These are phyloP conservation scores for Alternaria hordeiaustralica DNA, from an alignment of 2,329 filamentous ascomycete species.

Conservation along the genomic window DNA sequence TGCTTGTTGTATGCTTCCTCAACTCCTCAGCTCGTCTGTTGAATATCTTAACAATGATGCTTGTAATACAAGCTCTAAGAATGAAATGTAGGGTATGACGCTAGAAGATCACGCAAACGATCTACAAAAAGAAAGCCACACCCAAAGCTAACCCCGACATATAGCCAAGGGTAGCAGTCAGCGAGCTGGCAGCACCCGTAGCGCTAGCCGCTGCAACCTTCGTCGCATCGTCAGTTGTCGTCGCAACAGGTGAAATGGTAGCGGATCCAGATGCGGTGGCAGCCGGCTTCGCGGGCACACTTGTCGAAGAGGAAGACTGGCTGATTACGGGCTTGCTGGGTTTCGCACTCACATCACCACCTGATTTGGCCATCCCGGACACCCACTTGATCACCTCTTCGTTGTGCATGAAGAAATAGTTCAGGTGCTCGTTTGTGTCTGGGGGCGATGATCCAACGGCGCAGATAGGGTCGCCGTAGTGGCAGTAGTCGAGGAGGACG, in stretches of 20 bases:
- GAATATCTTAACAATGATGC: background rate
- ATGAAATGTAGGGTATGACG: background rate
- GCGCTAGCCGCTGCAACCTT: conserved; percentile 12
- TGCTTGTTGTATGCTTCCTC: background rate
- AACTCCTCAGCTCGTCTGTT: background rate
- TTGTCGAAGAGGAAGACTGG: conserved; percentile 1
- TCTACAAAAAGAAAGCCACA: conserved; percentile 1
- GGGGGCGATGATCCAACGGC: conserved; percentile 60
- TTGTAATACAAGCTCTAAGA: background rate
- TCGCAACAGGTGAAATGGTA: background rate
- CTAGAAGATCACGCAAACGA: background rate
- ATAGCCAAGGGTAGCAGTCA: conserved; percentile 3
- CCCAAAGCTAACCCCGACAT: background rate
- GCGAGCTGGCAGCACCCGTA: conserved; percentile 2
- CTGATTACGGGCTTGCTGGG: conserved; percentile 11
- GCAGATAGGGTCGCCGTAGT: conserved; percentile 68
- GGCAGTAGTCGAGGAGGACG: conserved; percentile 68
- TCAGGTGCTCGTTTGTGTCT: conserved; percentile 63
- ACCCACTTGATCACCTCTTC: conserved; percentile 30
- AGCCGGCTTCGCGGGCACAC: conserved; percentile 6
- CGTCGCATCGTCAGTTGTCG: conserved; percentile 14
- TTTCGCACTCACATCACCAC: conserved; percentile 17
- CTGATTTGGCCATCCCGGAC: conserved; percentile 21
- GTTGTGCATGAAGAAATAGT: conserved; percentile 57
- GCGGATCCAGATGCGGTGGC: conserved; percentile 1